These are phyloP conservation scores for Aspergillus ochraceus DNA, from an alignment of 2,329 filamentous ascomycete species.

Conservation along the genomic window DNA sequence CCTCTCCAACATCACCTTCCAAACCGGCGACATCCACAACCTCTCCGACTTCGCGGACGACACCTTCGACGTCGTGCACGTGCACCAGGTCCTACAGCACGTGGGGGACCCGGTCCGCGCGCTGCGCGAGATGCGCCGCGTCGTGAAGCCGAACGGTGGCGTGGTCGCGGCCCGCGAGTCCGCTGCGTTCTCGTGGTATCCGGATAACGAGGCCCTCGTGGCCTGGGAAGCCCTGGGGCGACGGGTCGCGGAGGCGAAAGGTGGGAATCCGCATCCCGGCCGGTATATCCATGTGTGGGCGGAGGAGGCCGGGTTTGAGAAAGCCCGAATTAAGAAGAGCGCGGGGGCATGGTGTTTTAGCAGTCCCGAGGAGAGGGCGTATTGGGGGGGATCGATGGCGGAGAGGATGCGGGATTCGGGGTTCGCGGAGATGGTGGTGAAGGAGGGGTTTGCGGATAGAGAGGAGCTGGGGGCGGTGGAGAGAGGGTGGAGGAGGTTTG, in stretches of 20 bases:
- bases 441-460: conserved; percentile 30
- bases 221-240: conserved; percentile 25
- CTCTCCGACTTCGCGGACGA: conserved; percentile 42
- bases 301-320: conserved; percentile 33
- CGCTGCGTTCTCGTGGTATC: conserved; percentile 34
- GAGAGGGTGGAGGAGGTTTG: conserved; percentile 36
- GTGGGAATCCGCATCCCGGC: conserved; percentile 31
- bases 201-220: conserved; percentile 26
- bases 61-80: conserved; percentile 60
- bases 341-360: conserved; percentile 40
- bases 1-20: conserved; percentile 37
- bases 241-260: conserved; percentile 23
- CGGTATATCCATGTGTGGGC: conserved; percentile 37
- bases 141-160: conserved; percentile 55
- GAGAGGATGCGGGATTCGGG: conserved; percentile 28
- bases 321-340: conserved; percentile 24
- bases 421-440: conserved; percentile 28
- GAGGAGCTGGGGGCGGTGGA: conserved; percentile 35
- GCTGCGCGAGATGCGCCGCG: conserved; percentile 56
- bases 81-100: conserved; percentile 61
- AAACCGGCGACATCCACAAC: conserved; percentile 41
- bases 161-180: conserved; percentile 53
- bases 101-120: conserved; percentile 52
- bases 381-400: conserved; percentile 39
- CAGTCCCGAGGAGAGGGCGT: conserved; percentile 30